These are phyloP conservation scores for Colletotrichum sp. DNA, from an alignment of 2,329 filamentous ascomycete species.

Conservation along the genomic window DNA sequence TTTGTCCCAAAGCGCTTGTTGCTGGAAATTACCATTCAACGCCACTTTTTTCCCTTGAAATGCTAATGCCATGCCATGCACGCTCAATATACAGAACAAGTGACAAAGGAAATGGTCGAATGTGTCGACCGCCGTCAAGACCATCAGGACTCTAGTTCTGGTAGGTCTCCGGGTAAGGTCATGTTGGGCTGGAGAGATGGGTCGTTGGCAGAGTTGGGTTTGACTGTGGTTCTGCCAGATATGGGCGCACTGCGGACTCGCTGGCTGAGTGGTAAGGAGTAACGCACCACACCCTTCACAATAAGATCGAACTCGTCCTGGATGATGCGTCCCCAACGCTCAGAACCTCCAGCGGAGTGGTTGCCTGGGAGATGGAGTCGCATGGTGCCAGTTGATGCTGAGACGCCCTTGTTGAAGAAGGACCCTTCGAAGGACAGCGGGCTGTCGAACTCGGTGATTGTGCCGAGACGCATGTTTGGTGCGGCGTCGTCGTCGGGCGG, in stretches of 20 bases:
- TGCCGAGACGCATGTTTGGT: slow-evolving; percentile 91
- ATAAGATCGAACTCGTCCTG: slow-evolving; percentile 94
- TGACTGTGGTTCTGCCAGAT: slow-evolving; percentile 63
- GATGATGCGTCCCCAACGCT: slow-evolving; percentile 89
- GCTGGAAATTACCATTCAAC: slow-evolving; percentile 12
- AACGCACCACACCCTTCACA: slow-evolving; percentile 88
- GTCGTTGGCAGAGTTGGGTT: slow-evolving; percentile 66
- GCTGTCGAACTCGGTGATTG: slow-evolving; percentile 85
- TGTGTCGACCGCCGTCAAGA: slow-evolving; percentile 19
- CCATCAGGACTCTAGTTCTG: neutral
- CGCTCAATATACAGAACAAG: slow-evolving; percentile 41
- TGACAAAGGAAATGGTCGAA: slow-evolving; percentile 20
- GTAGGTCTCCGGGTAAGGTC: slow-evolving; percentile 30
- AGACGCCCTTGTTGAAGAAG: slow-evolving; percentile 77
- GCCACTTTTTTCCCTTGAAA: slow-evolving; percentile 19
- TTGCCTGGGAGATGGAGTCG: slow-evolving; percentile 86
- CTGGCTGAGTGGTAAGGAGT: slow-evolving; percentile 69
- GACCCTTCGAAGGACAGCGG: slow-evolving; percentile 89
- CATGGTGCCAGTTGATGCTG: slow-evolving; percentile 81
- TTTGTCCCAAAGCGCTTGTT: slow-evolving; percentile 16
- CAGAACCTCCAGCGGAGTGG: slow-evolving; percentile 81
- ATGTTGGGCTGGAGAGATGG: slow-evolving; percentile 44
- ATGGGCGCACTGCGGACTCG: slow-evolving; percentile 64
- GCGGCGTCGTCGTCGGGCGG: slow-evolving; percentile 70
- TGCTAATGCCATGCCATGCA: slow-evolving; percentile 33